phyloP scores from a whole-genome alignment of 352 stramenopile species.

The Phytophthora chlamydospora region DNA sequence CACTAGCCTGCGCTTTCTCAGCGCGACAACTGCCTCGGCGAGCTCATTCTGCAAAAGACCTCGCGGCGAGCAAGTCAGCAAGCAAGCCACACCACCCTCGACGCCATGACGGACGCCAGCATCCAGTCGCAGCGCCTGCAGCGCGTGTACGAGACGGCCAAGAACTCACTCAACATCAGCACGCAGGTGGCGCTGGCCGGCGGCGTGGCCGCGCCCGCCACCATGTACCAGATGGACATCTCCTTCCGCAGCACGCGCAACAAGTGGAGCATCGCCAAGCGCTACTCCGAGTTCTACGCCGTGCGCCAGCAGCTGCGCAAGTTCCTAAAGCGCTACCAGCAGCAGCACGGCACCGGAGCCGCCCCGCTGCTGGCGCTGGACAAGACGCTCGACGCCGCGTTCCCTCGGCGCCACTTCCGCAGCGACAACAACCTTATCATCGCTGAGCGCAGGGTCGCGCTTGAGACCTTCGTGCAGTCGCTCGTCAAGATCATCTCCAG shows the following conservation, averaged over 20 bases:
- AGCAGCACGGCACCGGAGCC: constrained; percentile 17
- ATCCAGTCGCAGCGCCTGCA: constrained; percentile 69
- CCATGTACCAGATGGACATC: constrained; percentile 89
- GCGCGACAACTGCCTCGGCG: constrained; percentile 4
- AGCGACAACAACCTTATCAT: constrained; percentile 79
- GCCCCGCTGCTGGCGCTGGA: constrained; percentile 54
- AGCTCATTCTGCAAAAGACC: constrained; percentile 34
- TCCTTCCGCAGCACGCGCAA: constrained; percentile 85
- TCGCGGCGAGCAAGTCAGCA: constrained; percentile 6
- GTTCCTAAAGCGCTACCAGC: constrained; percentile 75
- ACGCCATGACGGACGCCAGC: constrained; percentile 51
- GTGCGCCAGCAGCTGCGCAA: constrained; percentile 65
- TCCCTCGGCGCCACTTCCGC: constrained; percentile 78
- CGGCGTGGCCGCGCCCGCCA: constrained; percentile 55
- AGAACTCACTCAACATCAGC: constrained; percentile 82
- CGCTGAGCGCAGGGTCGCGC: constrained; percentile 62
- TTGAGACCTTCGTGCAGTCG: constrained; percentile 82
- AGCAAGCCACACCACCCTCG: constrained; percentile 8
- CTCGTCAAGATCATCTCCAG: constrained; percentile 84
- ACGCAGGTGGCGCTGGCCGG: constrained; percentile 69
- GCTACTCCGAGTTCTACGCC: constrained; percentile 87
- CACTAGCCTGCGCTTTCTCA: constrained; percentile 4
- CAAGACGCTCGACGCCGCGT: constrained; percentile 51
- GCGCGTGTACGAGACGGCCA: constrained; percentile 75
- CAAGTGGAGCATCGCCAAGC: constrained; percentile 88